A percentile compares a stretch with the other conserved stretches of the same genome.
These are phyloP conservation scores for Castanea sativa DNA, from an alignment of 306 rosid species.

Conservation along the genomic window DNA sequence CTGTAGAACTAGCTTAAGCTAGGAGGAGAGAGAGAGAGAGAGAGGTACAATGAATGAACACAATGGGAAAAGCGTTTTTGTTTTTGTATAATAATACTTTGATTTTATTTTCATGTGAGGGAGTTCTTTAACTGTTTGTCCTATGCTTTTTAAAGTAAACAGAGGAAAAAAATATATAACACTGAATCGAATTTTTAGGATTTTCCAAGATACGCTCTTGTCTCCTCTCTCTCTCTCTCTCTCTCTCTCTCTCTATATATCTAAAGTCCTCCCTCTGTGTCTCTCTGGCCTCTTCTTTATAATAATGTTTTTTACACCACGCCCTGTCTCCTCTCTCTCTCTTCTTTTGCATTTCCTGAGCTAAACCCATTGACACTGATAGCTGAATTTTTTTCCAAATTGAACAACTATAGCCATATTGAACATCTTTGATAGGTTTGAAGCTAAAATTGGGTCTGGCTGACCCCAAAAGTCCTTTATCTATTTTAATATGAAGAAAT, in stretches of 20 bases:
- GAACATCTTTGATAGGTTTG: no score
- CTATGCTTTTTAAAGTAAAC: constrained; percentile 35
- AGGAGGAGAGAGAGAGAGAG: constrained; percentile 25
- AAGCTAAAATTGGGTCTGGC: background rate
- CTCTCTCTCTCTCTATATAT: constrained; percentile 5
- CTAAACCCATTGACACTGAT: background rate
- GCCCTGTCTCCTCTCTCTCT: background rate
- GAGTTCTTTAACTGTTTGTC: constrained; percentile 28
- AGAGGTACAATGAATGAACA: constrained; percentile 41
- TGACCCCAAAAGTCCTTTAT: background rate
- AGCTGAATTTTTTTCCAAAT: background rate
- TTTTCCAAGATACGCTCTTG: constrained; percentile 77
- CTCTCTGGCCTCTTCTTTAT: constrained; percentile 11
- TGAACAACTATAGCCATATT: no score
- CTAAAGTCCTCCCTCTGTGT: background rate
- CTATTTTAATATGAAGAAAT: no score
- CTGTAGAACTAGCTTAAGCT: constrained; percentile 23
- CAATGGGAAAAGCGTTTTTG: constrained; percentile 23
- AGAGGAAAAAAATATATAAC: background rate
- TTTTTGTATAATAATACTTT: constrained; percentile 12
- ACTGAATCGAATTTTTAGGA: constrained; percentile 61
- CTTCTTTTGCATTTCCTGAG: background rate
- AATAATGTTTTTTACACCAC: constrained; percentile 15
- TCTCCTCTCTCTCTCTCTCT: constrained; percentile 37
- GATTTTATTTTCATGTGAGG: constrained; percentile 10